These are phyloP conservation scores for Fusarium avenaceum DNA, from an alignment of 2,329 filamentous ascomycete species.

Conservation along the genomic window DNA sequence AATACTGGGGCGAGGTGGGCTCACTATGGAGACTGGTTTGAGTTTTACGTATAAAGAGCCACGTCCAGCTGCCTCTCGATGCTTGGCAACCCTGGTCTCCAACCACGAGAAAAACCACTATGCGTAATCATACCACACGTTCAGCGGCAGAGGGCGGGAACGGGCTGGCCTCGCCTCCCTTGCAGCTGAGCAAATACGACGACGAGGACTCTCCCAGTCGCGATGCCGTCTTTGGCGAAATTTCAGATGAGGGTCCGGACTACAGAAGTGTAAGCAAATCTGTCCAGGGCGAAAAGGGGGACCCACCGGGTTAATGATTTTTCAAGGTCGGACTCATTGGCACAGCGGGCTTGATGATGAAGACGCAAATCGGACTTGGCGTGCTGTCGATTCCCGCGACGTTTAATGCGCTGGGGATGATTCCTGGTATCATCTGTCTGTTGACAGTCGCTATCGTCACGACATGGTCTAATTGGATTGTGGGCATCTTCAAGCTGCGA, in stretches of 20 bases:
- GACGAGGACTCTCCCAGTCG: constrained; percentile 21
- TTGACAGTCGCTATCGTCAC: constrained; percentile 58
- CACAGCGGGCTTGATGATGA: constrained; percentile 61
- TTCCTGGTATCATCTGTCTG: constrained; percentile 62
- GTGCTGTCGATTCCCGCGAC: constrained; percentile 63
- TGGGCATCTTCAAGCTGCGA: constrained; percentile 64
- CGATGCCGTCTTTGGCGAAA: constrained; percentile 52
- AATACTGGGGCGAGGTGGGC: constrained; percentile 20
- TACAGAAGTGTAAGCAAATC: constrained; percentile 48
- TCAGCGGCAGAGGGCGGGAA: background rate
- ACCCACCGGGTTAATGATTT: background rate
- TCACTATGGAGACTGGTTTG: constrained; percentile 14
- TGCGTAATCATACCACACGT: background rate
- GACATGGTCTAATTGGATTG: constrained; percentile 63
- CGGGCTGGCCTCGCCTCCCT: background rate
- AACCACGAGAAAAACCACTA: background rate
- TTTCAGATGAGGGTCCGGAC: constrained; percentile 49
- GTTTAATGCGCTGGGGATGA: constrained; percentile 61
- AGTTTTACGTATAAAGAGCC: constrained; percentile 13
- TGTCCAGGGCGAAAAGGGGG: background rate
- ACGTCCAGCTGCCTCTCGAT: constrained; percentile 2
- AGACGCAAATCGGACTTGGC: constrained; percentile 60
- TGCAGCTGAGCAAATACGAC: background rate
- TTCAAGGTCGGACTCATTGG: constrained; percentile 59
- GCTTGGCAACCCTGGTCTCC: background rate